A percentile compares a stretch with the other conserved stretches of the same genome.
Evolutionary conservation across 352 stramenopile genomes (phyloP).

Genomic region (Phytophthora ohioensis): DNA sequence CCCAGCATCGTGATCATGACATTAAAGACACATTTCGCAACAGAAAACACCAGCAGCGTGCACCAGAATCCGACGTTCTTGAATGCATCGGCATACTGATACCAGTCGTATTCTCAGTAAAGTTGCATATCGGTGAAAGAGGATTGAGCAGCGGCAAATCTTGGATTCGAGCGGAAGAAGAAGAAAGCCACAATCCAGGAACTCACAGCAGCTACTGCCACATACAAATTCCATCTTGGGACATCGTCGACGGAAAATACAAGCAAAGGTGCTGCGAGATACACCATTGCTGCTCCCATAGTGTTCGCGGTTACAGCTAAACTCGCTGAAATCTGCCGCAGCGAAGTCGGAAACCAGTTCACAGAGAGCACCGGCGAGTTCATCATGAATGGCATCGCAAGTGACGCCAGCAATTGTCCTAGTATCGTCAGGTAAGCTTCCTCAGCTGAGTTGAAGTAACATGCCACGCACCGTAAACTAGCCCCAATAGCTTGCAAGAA

Average conservation of each 20-base stretch:
- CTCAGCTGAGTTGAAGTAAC: conserved; percentile 19
- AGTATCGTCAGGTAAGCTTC: conserved; percentile 51
- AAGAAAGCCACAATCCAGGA: conserved; percentile 32
- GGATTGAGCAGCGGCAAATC: conserved; percentile 34
- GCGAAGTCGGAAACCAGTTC: conserved; percentile 73
- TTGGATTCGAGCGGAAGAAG: conserved; percentile 56
- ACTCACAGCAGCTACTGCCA: conserved; percentile 43
- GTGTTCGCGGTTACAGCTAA: conserved; percentile 77
- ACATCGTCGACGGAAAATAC: conserved; percentile 44
- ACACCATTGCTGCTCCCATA: conserved; percentile 66
- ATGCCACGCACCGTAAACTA: conserved; percentile 48
- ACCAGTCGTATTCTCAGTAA: conserved; percentile 72
- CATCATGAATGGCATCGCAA: conserved; percentile 82
- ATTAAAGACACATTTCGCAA: too few species aligned
- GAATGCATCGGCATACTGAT: conserved; percentile 69
- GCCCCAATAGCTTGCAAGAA: conserved; percentile 61
- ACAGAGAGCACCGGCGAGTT: conserved; percentile 73
- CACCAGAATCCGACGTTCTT: conserved; percentile 62
- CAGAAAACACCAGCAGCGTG: too few species aligned
- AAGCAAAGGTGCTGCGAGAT: conserved; percentile 59
- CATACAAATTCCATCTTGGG: conserved; percentile 50
- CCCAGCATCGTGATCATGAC: too few species aligned
- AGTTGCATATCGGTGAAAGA: conserved; percentile 55
- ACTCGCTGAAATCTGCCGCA: conserved; percentile 65
- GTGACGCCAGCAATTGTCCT: conserved; percentile 63